A percentile compares a stretch with the other conserved stretches of the same genome.
These are phyloP conservation scores for Cucurbita ficifolia DNA, from an alignment of 306 rosid genomes.

Conservation along the genomic window DNA sequence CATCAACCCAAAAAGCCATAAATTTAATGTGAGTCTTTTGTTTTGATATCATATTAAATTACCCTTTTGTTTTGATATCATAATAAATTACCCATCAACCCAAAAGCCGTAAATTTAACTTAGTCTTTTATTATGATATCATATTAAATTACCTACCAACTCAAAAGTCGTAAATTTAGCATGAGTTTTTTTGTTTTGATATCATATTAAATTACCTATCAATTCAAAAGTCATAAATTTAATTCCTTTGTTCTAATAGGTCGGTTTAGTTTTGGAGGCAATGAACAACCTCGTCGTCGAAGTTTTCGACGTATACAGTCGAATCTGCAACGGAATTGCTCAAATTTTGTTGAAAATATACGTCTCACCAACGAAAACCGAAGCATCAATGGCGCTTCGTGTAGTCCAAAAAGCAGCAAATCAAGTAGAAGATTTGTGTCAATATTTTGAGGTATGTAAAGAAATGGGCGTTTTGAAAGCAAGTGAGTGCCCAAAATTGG, in stretches of 20 bases:
- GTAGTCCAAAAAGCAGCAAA: conserved; percentile 34
- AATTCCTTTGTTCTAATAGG: background rate
- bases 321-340: conserved; percentile 41
- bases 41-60: no score
- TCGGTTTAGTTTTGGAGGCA: conserved; percentile 42
- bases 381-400: conserved; percentile 33
- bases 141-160: no score
- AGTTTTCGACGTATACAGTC: conserved; percentile 43
- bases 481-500: conserved; percentile 43
- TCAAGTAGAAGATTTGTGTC: conserved; percentile 35
- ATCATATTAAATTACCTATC: background rate
- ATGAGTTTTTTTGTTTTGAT: no score
- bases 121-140: no score
- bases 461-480: conserved; percentile 51
- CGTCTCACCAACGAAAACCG: conserved; percentile 24
- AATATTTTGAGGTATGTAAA: conserved; percentile 38
- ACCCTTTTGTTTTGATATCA: no score
- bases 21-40: no score
- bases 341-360: conserved; percentile 30
- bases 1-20: no score
- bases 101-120: no score
- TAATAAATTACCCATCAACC: no score
- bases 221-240: no score
- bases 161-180: no score
- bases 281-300: conserved; percentile 65